Evolutionary conservation across 148 eudicot genomes (phyloP), one percentile per base, ranked within the genome.

Genomic region (Fagopyrum tataricum): DNA sequence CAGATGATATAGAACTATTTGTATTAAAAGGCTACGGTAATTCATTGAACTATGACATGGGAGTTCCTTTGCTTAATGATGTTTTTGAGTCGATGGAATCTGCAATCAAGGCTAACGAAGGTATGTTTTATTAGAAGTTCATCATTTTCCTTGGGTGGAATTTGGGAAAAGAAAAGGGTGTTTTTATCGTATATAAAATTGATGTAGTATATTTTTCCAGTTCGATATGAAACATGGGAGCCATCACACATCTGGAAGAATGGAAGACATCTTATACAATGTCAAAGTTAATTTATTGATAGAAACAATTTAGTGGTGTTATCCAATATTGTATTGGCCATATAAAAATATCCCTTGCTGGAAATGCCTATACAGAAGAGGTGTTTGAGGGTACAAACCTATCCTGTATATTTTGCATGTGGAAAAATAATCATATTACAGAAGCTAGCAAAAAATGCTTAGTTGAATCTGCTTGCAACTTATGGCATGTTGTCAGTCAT

Each of bases 11-110:
- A 79, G 90, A 87, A 86, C 58, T 79, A 24, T 95, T 91, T 81
- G 70, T 95, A 68, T 75, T 95, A 69, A 90, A 91, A 80, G 97
- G 97, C 73, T 91, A 90, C 80, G 98, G 98, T 69, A 88, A 91
- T 62, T 84, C 97, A 26, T 75, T 95, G 73, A 91, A 95, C 80
- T 95, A 95, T 72, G 86, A 83, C 70, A 91, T 91, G 93, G 98
- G 97, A 77, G 80, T 87, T 59, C 97, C 98, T 76, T 83, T 95
- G 85, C 89, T 95, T 71, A 82, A 84, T 82, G 97, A 91, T 80
- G 92, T 95, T 47, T 78, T 95, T 43, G 84, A 85, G 78, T 91
- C 97, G 67, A 95, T 95, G 99, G 92, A 95, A 78, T 82, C 79
- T 73, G 93, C 96, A 73, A 86, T 91, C 72, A 85, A 86, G 58